Conservation (phyloP, 2,329 filamentous ascomycete genomes). For the Exophiala spinifera region DNA sequence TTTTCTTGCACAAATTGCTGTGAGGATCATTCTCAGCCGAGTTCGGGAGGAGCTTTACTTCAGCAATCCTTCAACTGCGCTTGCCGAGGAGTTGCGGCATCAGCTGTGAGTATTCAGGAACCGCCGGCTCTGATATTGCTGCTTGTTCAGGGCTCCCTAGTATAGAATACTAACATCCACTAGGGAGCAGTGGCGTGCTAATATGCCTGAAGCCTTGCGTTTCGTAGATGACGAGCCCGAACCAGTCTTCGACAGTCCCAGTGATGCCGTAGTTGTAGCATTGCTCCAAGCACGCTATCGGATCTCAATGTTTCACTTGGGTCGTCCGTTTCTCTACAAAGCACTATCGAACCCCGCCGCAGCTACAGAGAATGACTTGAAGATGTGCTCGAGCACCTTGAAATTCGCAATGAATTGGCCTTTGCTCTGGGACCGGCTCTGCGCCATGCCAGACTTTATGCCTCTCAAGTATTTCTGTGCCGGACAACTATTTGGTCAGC, state of each 20-base stretch:
- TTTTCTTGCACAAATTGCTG: conserved; percentile 56
- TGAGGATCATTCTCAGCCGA: conserved; percentile 55
- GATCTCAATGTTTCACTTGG: conserved; percentile 23
- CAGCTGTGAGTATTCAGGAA: conserved; percentile 38
- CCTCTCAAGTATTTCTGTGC: conserved; percentile 42
- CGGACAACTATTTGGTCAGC: conserved; percentile 43
- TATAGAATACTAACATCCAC: no score
- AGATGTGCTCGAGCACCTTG: conserved; percentile 39
- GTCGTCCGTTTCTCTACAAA: conserved; percentile 32
- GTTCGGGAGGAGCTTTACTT: conserved; percentile 47
- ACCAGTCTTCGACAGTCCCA: conserved; percentile 9
- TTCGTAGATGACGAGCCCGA: conserved; percentile 40
- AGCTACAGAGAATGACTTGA: conserved; percentile 40
- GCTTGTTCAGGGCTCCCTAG: no score
- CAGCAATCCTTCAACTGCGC: conserved; percentile 43
- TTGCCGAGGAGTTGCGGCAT: conserved; percentile 53
- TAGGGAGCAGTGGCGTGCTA: conserved; percentile 51
- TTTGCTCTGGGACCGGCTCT: conserved; percentile 38
- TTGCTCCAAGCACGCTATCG: conserved; percentile 22
- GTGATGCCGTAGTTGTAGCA: conserved; percentile 19
- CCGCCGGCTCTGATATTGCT: no score
- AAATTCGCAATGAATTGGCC: conserved; percentile 44
- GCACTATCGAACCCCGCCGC: conserved; percentile 39
- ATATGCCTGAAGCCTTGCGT: conserved; percentile 49
- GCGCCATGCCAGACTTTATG: conserved; percentile 42